Evolutionary conservation across 768 basidiomycete genomes (phyloP), one percentile per base, ranked within the genome.

Genomic region (Leccinum incarnatum): DNA sequence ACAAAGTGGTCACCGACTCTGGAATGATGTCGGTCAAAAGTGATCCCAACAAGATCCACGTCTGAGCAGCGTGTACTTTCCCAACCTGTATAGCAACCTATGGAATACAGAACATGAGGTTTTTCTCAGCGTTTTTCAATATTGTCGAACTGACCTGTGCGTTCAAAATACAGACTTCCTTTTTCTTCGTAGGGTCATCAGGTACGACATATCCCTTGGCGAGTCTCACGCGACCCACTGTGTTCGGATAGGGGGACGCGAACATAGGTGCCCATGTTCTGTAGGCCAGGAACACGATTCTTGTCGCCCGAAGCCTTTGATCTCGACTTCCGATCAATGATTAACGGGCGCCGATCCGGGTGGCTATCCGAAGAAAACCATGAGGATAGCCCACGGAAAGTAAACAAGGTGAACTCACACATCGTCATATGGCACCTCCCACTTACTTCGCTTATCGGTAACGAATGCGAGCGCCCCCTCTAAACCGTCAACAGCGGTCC

Each of bases 341-440:
- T 50, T 42, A 65, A 55, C 51, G 58, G 56, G 4, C 66, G 63
- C 25, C 62, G 63, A 25, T 74, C 73, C 5, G 79, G 79, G 54
- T 69, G 69, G 55, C 81, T 84, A 54, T 36, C 40, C 37, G 46
- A 36, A n/a, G 19, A 52, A 51, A 12, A 11, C 17, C 29, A 45
- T 62, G 54, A 65, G 23, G 4, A n/a, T 15, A 7, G 15, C 36
- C n/a, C 29, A 40, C 15, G 2, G 23, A 34, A 17, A 36, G 21
- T 37, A 29, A 58, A 46, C 6, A 19, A 30, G 9, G 15, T 19
- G 14, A 17, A 74, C 85, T 54, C 65, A 91, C 91, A 87, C 65
- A 65, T 94, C 92, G 62, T 93, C 92, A 59, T 89, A 93, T 2
- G 92, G 92, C 2, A 87, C 69, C 64, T 92, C 89, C 79, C 82